Evolutionary conservation across 1,284 basidiomycete genomes (phyloP).

Genomic region (Salmacisia buchloeana): DNA sequence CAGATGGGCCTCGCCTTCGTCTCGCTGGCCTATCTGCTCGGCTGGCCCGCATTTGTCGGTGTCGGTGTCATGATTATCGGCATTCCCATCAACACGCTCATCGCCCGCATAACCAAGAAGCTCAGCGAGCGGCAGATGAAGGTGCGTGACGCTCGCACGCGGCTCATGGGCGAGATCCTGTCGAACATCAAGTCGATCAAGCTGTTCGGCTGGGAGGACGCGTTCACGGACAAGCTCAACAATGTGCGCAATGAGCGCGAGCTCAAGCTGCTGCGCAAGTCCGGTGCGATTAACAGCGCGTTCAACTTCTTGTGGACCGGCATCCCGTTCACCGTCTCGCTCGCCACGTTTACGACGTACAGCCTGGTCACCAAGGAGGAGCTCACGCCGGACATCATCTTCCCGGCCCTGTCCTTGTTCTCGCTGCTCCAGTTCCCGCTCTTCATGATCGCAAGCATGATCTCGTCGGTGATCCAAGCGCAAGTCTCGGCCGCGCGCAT

Average conservation of each 20-base stretch:
- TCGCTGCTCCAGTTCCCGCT: slow-evolving; percentile 83
- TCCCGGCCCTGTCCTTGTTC: slow-evolving; percentile 89
- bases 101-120: slow-evolving; percentile 60
- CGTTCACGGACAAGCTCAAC: slow-evolving; percentile 69
- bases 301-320: slow-evolving; percentile 46
- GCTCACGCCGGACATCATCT: slow-evolving; percentile 83
- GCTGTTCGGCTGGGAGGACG: slow-evolving; percentile 66
- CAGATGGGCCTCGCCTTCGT: slow-evolving; percentile 80
- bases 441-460: slow-evolving; percentile 65
- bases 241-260: slow-evolving; percentile 79
- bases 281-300: slow-evolving; percentile 32
- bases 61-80: slow-evolving; percentile 71
- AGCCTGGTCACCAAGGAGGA: slow-evolving; percentile 65
- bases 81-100: slow-evolving; percentile 27
- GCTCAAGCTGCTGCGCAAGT: slow-evolving; percentile 62
- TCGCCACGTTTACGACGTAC: slow-evolving; percentile 70
- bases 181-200: slow-evolving; percentile 75
- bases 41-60: slow-evolving; percentile 86
- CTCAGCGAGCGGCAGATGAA: slow-evolving; percentile 88
- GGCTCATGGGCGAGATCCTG: slow-evolving; percentile 54
- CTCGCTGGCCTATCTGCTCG: slow-evolving; percentile 78
- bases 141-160: slow-evolving; percentile 62
- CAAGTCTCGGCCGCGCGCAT: slow-evolving; percentile 78
- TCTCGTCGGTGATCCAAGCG: slow-evolving; percentile 60
- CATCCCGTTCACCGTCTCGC: slow-evolving; percentile 63